phyloP scores from a whole-genome alignment of 331 rosid genomes.

The Pyrus hybrid region DNA sequence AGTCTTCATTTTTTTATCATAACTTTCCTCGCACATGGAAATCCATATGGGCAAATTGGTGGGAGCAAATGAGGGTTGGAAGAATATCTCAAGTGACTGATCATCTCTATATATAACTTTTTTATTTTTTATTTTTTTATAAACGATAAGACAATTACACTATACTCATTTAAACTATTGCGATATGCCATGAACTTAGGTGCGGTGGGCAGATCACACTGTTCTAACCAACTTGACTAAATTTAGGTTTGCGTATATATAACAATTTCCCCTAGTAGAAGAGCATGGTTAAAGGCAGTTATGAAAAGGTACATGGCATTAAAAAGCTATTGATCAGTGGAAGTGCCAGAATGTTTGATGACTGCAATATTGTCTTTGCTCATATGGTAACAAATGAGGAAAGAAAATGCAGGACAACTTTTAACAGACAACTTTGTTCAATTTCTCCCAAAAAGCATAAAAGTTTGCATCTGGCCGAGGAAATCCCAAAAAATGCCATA shows the following conservation, averaged over 20 bases:
- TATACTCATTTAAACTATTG: no score
- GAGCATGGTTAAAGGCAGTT: not conserved
- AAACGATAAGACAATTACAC: no score
- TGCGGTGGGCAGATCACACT: no score
- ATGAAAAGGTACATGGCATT: constrained; percentile 1
- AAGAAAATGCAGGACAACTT: constrained; percentile 12
- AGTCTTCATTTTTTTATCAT: not conserved
- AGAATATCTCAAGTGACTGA: not conserved
- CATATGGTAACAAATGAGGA: not conserved
- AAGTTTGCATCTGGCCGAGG: not conserved
- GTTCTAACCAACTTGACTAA: no score
- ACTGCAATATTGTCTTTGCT: constrained; percentile 16
- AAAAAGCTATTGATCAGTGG: constrained; percentile 8
- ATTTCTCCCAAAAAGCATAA: constrained; percentile 6
- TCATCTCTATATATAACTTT: not conserved
- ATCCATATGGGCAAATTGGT: not conserved
- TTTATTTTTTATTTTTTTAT: no score
- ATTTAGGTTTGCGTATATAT: not conserved
- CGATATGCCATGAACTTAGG: no score
- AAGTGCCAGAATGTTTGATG: constrained; percentile 18
- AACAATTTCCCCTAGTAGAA: not conserved
- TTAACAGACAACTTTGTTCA: constrained; percentile 10
- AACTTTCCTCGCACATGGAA: not conserved
- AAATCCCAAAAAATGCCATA: not conserved
- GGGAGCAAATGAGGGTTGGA: not conserved